phyloP scores from a whole-genome alignment of 108 stramenopile genomes.

The Pseudonitzschia multistriata region DNA sequence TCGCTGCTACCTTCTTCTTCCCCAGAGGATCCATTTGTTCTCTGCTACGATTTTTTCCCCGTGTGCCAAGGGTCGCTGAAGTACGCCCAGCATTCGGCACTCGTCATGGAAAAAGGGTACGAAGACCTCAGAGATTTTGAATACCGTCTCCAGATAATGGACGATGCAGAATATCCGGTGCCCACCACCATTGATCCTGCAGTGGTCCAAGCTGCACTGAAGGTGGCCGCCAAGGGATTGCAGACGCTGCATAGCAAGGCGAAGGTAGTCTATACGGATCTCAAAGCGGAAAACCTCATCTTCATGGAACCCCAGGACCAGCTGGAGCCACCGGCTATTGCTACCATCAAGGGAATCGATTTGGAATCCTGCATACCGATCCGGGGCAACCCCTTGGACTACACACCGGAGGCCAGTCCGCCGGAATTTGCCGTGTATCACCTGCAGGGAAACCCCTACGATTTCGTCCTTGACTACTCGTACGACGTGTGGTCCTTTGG shows the following conservation, averaged over 20 bases:
- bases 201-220: neutral
- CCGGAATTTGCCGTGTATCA: constrained; percentile 82
- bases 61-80: constrained; percentile 31
- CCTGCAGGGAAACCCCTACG: constrained; percentile 52
- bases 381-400: constrained; percentile 71
- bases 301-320: constrained; percentile 23
- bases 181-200: constrained; percentile 8
- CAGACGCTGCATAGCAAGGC: constrained; percentile 60
- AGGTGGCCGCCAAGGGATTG: constrained; percentile 59
- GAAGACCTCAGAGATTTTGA: constrained; percentile 70
- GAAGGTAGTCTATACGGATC: constrained; percentile 81
- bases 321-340: neutral
- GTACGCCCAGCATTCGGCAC: constrained; percentile 48
- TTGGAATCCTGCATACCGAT: constrained; percentile 77
- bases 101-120: constrained; percentile 77
- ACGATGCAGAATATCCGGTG: constrained; percentile 51
- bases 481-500: constrained; percentile 85
- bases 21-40: constrained; percentile 36
- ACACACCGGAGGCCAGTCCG: constrained; percentile 86
- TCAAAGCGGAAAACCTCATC: constrained; percentile 87
- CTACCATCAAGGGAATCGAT: constrained; percentile 13
- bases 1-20: neutral
- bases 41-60: constrained; percentile 48
- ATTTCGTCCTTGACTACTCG: constrained; percentile 65
- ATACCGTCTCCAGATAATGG: constrained; percentile 42